Conservation (phyloP, 2,329 filamentous ascomycete species). For the Xylariaceae sp. region DNA sequence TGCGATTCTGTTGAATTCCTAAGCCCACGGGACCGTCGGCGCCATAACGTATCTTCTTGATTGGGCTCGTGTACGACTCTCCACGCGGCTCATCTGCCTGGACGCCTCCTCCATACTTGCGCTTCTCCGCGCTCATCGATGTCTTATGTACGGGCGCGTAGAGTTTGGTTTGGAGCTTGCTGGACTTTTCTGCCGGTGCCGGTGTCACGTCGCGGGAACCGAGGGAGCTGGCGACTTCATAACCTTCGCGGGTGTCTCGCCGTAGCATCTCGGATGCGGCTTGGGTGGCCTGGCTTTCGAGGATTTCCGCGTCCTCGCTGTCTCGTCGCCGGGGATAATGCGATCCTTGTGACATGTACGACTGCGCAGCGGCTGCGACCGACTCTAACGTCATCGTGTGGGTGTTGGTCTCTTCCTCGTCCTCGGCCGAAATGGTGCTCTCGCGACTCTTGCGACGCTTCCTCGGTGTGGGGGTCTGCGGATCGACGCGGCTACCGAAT, state of each 20-base stretch:
- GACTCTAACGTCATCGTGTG: conserved; percentile 47
- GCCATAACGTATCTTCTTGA: conserved; percentile 47
- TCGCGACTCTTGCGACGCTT: conserved; percentile 67
- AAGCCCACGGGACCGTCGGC: conserved; percentile 43
- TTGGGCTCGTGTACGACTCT: conserved; percentile 41
- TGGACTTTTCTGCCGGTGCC: conserved; percentile 38
- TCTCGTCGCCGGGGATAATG: conserved; percentile 30
- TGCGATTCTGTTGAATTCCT: conserved; percentile 41
- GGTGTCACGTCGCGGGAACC: conserved; percentile 43
- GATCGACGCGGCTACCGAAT: conserved; percentile 35
- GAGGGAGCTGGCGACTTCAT: conserved; percentile 43
- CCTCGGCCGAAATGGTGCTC: conserved; percentile 70
- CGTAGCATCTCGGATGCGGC: conserved; percentile 71
- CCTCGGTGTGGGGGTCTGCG: conserved; percentile 42
- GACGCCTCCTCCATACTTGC: conserved; percentile 42
- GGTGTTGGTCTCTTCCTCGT: conserved; percentile 54
- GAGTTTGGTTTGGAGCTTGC: conserved; percentile 47
- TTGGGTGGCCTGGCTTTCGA: conserved; percentile 72
- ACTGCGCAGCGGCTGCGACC: conserved; percentile 44
- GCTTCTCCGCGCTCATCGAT: conserved; percentile 41
- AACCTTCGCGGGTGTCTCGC: conserved; percentile 49
- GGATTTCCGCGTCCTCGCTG: conserved; percentile 56
- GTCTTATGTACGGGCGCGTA: conserved; percentile 42
- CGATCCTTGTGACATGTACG: conserved; percentile 32
- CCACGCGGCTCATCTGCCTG: conserved; percentile 30